A percentile compares a stretch with the other conserved stretches of the same genome.
Evolutionary conservation across 192 early-diverging fungal species (phyloP).

Genomic region (Mortierella claussenii): DNA sequence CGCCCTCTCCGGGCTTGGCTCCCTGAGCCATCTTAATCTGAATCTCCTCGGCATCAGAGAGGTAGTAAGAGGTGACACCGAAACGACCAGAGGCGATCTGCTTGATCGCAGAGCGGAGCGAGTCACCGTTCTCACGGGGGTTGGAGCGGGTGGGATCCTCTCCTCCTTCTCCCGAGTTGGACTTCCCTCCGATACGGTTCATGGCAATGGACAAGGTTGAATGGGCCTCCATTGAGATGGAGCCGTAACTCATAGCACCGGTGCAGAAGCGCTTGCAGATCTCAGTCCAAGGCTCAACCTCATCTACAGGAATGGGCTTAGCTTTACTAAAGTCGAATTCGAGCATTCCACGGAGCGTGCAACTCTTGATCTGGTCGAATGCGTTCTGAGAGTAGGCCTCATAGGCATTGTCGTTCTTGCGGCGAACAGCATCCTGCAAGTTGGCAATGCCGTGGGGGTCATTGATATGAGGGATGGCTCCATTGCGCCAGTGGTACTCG

Average conservation of each 20-base stretch:
- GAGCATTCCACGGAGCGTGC: conserved; percentile 94
- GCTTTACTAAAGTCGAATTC: conserved; percentile 85
- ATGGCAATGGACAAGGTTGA: conserved; percentile 92
- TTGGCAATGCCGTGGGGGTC: conserved; percentile 88
- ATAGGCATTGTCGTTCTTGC: conserved; percentile 91
- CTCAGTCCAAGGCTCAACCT: conserved; percentile 97
- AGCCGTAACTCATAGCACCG: conserved; percentile 99
- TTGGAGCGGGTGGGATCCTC: conserved; percentile 91
- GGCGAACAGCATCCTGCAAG: conserved; percentile 95
- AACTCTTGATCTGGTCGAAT: conserved; percentile 84
- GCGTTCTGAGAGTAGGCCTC: conserved; percentile 83
- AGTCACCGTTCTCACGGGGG: conserved; percentile 76
- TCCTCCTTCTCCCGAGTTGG: conserved; percentile 99
- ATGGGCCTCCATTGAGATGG: conserved; percentile 95
- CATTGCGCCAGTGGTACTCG: conserved; percentile 97
- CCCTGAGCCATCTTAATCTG: conserved; percentile 99
- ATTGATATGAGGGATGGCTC: conserved; percentile 92
- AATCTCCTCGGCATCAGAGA: conserved; percentile 94
- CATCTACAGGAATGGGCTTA: conserved; percentile 84
- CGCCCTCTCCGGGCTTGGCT: conserved; percentile 98
- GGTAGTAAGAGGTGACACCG: conserved; percentile 95
- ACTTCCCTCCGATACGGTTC: conserved; percentile 97
- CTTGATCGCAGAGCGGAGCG: conserved; percentile 95
- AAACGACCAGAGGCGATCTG: conserved; percentile 99
- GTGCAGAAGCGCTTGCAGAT: conserved; percentile 98